Evolutionary conservation across 352 stramenopile species (phyloP).

Genomic region (Globisporangium cylindrosporum): DNA sequence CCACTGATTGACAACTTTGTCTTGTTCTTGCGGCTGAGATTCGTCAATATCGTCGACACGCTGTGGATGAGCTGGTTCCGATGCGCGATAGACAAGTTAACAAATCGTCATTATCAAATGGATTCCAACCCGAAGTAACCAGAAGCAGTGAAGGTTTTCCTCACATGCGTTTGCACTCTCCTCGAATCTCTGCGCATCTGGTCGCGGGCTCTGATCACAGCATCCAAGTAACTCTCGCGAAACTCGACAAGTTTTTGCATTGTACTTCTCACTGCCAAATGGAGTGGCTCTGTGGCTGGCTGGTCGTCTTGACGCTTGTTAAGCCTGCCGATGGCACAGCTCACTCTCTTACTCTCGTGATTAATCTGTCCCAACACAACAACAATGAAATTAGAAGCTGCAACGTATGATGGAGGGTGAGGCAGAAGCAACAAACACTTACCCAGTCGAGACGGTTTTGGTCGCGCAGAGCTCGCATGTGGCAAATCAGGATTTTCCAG

Average conservation of each 20-base stretch:
- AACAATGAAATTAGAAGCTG: not conserved
- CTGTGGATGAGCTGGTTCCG: slow-evolving; percentile 45
- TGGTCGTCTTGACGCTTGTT: not conserved
- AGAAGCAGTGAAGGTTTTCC: not conserved
- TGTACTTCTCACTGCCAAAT: slow-evolving; percentile 20
- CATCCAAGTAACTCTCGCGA: slow-evolving; percentile 30
- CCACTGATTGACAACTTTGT: slow-evolving; percentile 10
- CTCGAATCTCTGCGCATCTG: slow-evolving; percentile 29
- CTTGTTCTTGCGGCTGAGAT: slow-evolving; percentile 37
- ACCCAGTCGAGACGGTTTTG: slow-evolving; percentile 47
- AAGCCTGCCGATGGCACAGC: not conserved
- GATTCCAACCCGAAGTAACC: not conserved
- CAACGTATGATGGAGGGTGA: not conserved
- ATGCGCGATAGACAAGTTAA: not conserved
- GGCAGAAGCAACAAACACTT: slow-evolving; percentile 3
- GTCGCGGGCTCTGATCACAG: slow-evolving; percentile 24
- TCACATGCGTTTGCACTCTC: slow-evolving; percentile 41
- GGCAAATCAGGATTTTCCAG: slow-evolving; percentile 48
- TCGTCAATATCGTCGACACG: slow-evolving; percentile 49
- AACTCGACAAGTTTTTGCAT: slow-evolving; percentile 50
- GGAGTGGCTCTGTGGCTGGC: not conserved
- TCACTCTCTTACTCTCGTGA: slow-evolving; percentile 14
- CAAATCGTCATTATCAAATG: not conserved
- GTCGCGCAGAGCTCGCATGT: slow-evolving; percentile 22
- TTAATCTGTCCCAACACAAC: slow-evolving; percentile 13